phyloP scores from a whole-genome alignment of 108 stramenopile genomes.

The Conticribra weissflogii region DNA sequence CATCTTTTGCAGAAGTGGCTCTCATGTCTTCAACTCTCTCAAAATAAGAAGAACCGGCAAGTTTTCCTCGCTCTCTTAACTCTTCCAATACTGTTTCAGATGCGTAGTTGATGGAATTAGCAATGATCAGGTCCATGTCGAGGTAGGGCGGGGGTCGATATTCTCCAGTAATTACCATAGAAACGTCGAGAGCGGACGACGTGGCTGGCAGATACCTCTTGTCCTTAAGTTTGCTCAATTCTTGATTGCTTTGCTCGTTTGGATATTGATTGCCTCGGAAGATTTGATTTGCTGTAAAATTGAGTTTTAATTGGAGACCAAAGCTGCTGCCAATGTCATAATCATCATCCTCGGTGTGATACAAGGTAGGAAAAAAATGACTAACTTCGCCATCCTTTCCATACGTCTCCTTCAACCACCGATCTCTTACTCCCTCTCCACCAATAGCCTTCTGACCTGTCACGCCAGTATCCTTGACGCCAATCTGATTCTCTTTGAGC shows the following conservation, averaged over 20 bases:
- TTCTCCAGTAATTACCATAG: not conserved
- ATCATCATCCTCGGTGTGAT: too few species aligned
- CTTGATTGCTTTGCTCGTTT: too few species aligned
- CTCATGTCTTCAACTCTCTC: not conserved
- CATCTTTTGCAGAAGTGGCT: not conserved
- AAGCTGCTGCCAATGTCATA: too few species aligned
- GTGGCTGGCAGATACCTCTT: not conserved
- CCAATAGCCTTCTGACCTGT: not conserved
- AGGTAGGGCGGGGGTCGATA: constrained; percentile 10
- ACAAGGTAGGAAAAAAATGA: too few species aligned
- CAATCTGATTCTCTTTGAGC: not conserved
- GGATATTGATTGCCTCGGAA: too few species aligned
- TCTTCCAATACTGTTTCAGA: not conserved
- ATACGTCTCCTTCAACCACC: too few species aligned
- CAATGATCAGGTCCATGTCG: not conserved
- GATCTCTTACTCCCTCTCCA: too few species aligned
- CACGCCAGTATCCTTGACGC: not conserved
- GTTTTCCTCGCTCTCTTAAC: not conserved
- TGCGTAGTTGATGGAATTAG: constrained; percentile 8
- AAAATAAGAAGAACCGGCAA: not conserved
- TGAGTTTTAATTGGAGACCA: too few species aligned
- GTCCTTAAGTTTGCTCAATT: too few species aligned
- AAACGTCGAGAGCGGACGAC: not conserved
- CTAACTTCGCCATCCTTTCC: too few species aligned
- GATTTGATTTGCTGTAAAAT: too few species aligned